These are phyloP conservation scores for Cryoendolithus antarcticus DNA, from an alignment of 2,329 filamentous ascomycete species.

Conservation along the genomic window DNA sequence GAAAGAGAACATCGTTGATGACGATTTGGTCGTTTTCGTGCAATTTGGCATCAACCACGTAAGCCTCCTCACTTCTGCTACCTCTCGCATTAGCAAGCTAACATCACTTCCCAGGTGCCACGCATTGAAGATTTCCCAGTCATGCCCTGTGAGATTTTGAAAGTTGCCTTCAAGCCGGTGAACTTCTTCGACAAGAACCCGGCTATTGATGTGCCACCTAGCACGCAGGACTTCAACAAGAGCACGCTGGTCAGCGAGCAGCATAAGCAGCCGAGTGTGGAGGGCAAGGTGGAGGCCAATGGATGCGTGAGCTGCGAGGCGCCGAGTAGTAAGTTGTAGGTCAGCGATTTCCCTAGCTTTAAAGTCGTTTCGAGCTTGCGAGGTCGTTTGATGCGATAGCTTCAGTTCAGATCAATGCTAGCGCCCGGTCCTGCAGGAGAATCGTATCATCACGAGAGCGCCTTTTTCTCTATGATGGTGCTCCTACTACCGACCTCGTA, in stretches of 20 bases:
- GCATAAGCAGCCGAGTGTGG: conserved; percentile 21
- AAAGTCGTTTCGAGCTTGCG: too few species aligned
- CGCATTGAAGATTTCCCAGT: conserved; percentile 41
- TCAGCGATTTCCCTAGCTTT: too few species aligned
- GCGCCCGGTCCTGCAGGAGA: too few species aligned
- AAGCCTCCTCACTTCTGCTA: conserved; percentile 10
- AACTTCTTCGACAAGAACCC: conserved; percentile 45
- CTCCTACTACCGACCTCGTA: too few species aligned
- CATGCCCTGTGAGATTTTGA: conserved; percentile 37
- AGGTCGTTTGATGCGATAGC: too few species aligned
- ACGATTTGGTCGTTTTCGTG: conserved; percentile 40
- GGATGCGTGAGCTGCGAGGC: conserved; percentile 14
- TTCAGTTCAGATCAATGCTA: too few species aligned
- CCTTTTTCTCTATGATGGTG: too few species aligned
- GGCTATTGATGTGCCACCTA: conserved; percentile 39
- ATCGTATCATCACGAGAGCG: too few species aligned
- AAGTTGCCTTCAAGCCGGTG: conserved; percentile 35
- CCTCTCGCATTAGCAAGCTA: neutral
- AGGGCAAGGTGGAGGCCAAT: conserved; percentile 23
- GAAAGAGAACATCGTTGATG: conserved; percentile 30
- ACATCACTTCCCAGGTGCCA: conserved; percentile 14
- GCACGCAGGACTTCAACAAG: conserved; percentile 36
- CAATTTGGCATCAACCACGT: conserved; percentile 40
- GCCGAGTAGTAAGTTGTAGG: conserved; percentile 3
- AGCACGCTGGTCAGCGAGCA: conserved; percentile 19